Evolutionary conservation across 2,329 filamentous ascomycete genomes (phyloP).

Genomic region (Arthrobotrys iridis): DNA sequence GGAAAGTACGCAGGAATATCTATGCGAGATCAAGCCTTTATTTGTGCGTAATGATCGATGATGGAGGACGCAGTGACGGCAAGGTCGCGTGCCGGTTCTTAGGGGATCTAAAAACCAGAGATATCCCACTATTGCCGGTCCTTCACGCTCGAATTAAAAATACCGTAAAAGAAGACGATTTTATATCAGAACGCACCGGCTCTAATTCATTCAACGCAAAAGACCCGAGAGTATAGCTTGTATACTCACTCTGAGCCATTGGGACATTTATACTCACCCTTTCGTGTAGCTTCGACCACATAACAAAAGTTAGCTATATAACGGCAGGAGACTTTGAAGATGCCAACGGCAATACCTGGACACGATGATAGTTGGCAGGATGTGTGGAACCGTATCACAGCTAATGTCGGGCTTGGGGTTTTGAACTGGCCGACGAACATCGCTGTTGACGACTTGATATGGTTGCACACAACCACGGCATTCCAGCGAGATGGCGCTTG

Average conservation of each 20-base stretch:
- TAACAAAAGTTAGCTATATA: neutral
- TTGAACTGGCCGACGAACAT: conserved; percentile 44
- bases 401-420: conserved; percentile 38
- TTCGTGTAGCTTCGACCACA: neutral
- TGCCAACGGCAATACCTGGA: conserved; percentile 32
- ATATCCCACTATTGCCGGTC: neutral
- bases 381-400: conserved; percentile 45
- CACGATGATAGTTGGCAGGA: conserved; percentile 42
- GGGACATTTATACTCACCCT: too few relatives aligned
- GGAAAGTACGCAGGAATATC: neutral
- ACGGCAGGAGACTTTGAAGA: conserved; percentile 2
- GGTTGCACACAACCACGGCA: conserved; percentile 47
- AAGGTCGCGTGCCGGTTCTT: conserved; percentile 2
- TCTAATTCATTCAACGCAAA: too few relatives aligned
- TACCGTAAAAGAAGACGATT: too few relatives aligned
- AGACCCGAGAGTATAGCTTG: too few relatives aligned
- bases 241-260: too few relatives aligned
- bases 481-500: conserved; percentile 23
- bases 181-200: too few relatives aligned
- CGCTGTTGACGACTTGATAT: conserved; percentile 38
- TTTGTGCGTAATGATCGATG: conserved; percentile 1
- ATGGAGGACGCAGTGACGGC: conserved; percentile 5
- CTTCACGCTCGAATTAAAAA: neutral
- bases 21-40: conserved; percentile 10
- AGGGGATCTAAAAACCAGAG: neutral